A percentile compares a stretch with the other conserved stretches of the same genome.
Conservation (phyloP, 257 asterid species). For the Solanum rostratum region DNA sequence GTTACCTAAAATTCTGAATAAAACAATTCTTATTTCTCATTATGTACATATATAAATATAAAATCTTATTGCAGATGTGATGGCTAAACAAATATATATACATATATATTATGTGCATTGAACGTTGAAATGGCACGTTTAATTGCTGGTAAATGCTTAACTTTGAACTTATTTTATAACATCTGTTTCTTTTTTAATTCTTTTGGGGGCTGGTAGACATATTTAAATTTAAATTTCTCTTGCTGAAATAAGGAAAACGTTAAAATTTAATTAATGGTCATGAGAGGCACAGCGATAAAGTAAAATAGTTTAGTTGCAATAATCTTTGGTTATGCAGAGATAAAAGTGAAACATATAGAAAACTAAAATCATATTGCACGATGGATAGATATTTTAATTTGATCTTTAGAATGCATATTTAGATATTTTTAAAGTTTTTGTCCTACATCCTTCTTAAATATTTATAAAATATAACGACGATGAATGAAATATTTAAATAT, state of each 20-base stretch:
- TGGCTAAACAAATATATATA: background rate
- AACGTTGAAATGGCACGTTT: background rate
- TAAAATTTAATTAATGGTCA: background rate
- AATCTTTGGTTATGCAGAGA: conserved; percentile 1
- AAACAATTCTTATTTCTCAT: background rate
- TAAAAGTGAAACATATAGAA: background rate
- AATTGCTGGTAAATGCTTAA: background rate
- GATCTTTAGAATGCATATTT: too few relatives aligned
- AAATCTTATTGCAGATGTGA: background rate
- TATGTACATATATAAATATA: background rate
- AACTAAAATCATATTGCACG: background rate
- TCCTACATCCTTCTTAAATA: too few relatives aligned
- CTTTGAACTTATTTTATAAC: background rate
- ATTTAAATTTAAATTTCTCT: background rate
- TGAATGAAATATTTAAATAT: background rate
- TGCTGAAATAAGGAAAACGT: background rate
- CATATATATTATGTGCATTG: background rate
- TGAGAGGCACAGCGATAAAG: background rate
- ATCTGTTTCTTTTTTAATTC: background rate
- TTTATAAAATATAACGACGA: background rate
- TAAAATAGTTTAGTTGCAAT: background rate
- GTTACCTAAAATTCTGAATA: background rate
- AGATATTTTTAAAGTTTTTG: too few relatives aligned
- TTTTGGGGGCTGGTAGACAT: background rate
- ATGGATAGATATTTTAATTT: background rate